phyloP scores from a whole-genome alignment of 2,329 filamentous ascomycete genomes.

The Ramichloridium luteum region DNA sequence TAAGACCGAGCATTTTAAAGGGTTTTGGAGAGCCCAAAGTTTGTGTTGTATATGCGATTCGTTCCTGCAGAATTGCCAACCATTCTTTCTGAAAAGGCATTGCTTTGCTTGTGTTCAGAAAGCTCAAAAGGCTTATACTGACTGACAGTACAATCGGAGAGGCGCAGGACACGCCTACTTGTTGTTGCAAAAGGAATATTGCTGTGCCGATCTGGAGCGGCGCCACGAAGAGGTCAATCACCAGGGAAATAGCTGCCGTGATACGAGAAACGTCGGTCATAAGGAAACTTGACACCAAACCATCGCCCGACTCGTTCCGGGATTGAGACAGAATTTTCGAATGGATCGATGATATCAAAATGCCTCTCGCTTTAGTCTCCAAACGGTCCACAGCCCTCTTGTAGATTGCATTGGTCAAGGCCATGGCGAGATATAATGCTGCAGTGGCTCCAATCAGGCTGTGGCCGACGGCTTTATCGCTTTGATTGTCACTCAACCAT shows the following conservation, averaged over 20 bases:
- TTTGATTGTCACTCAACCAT: conserved; percentile 4
- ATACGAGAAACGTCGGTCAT: conserved; percentile 14
- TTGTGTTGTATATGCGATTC: conserved; percentile 12
- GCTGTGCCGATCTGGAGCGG: conserved; percentile 14
- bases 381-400: conserved; percentile 11
- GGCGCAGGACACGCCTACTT: conserved; percentile 12
- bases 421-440: conserved; percentile 10
- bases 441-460: conserved; percentile 11
- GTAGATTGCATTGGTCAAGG: conserved; percentile 11
- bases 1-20: conserved; percentile 15
- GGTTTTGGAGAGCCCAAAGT: conserved; percentile 11
- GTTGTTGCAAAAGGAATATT: conserved; percentile 10
- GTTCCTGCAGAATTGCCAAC: conserved; percentile 9
- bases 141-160: conserved; percentile 11
- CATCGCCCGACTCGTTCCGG: conserved; percentile 7
- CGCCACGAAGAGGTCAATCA: conserved; percentile 13
- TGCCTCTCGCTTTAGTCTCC: conserved; percentile 12
- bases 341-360: conserved; percentile 10
- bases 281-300: conserved; percentile 11
- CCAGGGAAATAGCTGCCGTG: conserved; percentile 6
- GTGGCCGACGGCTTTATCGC: conserved; percentile 5
- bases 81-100: conserved; percentile 13
- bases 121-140: conserved; percentile 8
- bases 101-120: conserved; percentile 9
- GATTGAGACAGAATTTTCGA: conserved; percentile 7